These are phyloP conservation scores for Hippophae rhamnoides DNA, from an alignment of 306 rosid genomes.

Conservation along the genomic window DNA sequence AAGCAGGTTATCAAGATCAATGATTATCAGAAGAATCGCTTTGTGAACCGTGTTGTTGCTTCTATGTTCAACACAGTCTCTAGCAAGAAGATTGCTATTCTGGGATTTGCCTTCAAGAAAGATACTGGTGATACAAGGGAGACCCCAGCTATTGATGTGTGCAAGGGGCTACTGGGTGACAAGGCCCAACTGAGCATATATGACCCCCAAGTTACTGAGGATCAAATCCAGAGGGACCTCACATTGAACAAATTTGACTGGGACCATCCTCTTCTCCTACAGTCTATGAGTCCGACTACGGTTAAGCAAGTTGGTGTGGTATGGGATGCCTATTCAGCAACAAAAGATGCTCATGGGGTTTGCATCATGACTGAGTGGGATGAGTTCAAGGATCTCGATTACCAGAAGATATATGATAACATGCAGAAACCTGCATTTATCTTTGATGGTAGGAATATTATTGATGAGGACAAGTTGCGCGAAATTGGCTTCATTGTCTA, in stretches of 20 bases:
- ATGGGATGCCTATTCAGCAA: slow-evolving; percentile 79
- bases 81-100: slow-evolving; percentile 62
- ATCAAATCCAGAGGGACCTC: slow-evolving; percentile 83
- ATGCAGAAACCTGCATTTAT: slow-evolving; percentile 61
- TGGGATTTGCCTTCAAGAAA: slow-evolving; percentile 97
- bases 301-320: slow-evolving; percentile 74
- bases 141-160: slow-evolving; percentile 87
- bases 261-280: slow-evolving; percentile 89
- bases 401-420: no score
- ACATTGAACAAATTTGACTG: slow-evolving; percentile 77
- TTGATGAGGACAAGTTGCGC: slow-evolving; percentile 46
- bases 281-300: slow-evolving; percentile 68
- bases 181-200: slow-evolving; percentile 73
- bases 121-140: slow-evolving; percentile 93
- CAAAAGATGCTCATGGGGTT: slow-evolving; percentile 74
- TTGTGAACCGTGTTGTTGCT: slow-evolving; percentile 79
- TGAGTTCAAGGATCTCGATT: slow-evolving; percentile 49
- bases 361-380: slow-evolving; percentile 95
- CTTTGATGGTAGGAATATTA: slow-evolving; percentile 74
- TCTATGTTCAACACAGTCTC: slow-evolving; percentile 94
- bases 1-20: slow-evolving; percentile 93
- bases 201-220: slow-evolving; percentile 77
- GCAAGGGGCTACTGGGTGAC: slow-evolving; percentile 79
- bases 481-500: slow-evolving; percentile 85
- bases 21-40: slow-evolving; percentile 85